These are phyloP conservation scores for Nicotiana paniculata DNA, from an alignment of 257 asterid species.

Conservation along the genomic window DNA sequence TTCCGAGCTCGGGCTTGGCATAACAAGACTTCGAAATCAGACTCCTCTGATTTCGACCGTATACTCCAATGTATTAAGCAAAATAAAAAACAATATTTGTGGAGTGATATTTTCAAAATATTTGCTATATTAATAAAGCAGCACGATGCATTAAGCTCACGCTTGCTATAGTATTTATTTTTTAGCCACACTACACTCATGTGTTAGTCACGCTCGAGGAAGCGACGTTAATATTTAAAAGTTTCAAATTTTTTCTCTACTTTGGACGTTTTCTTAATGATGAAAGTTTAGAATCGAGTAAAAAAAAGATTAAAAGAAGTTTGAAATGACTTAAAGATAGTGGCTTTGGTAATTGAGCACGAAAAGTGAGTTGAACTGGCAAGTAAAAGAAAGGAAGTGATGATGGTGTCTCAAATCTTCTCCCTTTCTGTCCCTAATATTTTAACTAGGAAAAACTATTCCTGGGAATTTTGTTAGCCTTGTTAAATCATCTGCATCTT, in stretches of 20 bases:
- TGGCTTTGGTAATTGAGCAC: slow-evolving; percentile 21
- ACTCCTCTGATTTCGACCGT: too few relatives aligned
- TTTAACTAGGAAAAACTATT: neutral
- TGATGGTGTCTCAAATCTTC: neutral
- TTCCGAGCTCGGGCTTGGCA: too few relatives aligned
- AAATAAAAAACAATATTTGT: too few relatives aligned
- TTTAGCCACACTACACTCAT: neutral
- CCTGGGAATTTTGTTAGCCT: neutral
- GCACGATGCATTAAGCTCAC: too few relatives aligned
- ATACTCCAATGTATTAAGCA: too few relatives aligned
- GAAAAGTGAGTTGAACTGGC: neutral
- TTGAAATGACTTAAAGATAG: slow-evolving; percentile 3
- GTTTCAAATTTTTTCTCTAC: neutral
- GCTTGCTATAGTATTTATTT: too few relatives aligned
- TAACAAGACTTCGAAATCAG: too few relatives aligned
- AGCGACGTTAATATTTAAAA: neutral
- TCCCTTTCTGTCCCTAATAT: neutral
- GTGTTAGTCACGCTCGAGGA: neutral
- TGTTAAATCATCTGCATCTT: neutral
- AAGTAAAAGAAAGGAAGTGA: neutral
- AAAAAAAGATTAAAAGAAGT: neutral
- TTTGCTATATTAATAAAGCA: too few relatives aligned
- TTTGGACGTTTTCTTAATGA: neutral
- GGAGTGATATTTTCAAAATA: too few relatives aligned
- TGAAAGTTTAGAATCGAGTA: neutral